Conservation (phyloP, 371 early-diverging fungal genomes). For the Globomyces sp. region DNA sequence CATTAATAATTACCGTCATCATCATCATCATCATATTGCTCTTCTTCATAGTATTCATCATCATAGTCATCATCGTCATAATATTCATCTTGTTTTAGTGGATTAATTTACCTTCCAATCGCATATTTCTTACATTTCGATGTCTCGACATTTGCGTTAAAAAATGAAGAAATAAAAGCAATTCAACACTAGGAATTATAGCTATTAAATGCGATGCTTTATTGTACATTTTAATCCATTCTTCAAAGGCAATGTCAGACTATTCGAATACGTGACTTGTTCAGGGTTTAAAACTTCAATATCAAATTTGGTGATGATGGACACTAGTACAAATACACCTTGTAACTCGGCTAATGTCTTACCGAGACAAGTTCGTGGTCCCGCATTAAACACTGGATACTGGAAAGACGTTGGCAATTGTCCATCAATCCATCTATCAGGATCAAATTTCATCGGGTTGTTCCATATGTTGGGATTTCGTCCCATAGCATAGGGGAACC, state of each 20-base stretch:
- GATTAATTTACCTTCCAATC: constrained; percentile 5
- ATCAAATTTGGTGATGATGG: constrained; percentile 18
- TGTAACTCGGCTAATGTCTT: constrained; percentile 16
- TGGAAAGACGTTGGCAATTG: constrained; percentile 24
- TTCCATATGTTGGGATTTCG: constrained; percentile 53
- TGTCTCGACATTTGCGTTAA: constrained; percentile 14
- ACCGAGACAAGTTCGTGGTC: constrained; percentile 61
- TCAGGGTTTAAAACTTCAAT: constrained; percentile 20
- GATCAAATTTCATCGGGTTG: constrained; percentile 55
- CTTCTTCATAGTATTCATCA: constrained; percentile 4
- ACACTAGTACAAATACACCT: constrained; percentile 16
- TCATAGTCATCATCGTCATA: constrained; percentile 8
- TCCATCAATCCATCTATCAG: constrained; percentile 57
- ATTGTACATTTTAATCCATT: constrained; percentile 17
- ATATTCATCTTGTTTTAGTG: not conserved
- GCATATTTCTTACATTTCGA: constrained; percentile 12
- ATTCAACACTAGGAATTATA: too few relatives aligned
- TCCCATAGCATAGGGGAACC: constrained; percentile 49
- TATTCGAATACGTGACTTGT: constrained; percentile 25
- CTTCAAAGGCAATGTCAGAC: constrained; percentile 33
- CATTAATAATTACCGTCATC: not conserved
- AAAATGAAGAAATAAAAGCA: not conserved
- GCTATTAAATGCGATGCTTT: too few relatives aligned
- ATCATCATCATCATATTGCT: not conserved
- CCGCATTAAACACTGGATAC: constrained; percentile 57